A percentile compares a stretch with the other conserved stretches of the same genome.
phyloP scores from a whole-genome alignment of 495 filamentous ascomycete species.

The Aspergillus heteromorphus region DNA sequence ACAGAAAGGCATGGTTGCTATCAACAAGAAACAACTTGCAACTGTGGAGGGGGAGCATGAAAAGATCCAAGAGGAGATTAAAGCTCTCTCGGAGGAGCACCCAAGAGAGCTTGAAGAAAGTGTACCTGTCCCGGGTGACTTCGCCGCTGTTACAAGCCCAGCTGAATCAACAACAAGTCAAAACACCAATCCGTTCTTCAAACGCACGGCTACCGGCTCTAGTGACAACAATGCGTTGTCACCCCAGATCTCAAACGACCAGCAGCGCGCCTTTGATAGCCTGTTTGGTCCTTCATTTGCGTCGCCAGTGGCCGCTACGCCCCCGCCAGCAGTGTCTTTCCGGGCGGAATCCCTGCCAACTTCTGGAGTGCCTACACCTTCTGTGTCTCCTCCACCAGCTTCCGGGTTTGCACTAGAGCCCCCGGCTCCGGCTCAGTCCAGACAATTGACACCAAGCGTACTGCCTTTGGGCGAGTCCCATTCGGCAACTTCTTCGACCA shows the following conservation, averaged over 20 bases:
- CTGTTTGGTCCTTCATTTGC: conserved; percentile 77
- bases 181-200: conserved; percentile 86
- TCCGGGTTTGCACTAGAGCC: conserved; percentile 38
- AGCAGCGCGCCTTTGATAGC: conserved; percentile 76
- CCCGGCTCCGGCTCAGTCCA: conserved; percentile 58
- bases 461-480: conserved; percentile 61
- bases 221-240: conserved; percentile 53
- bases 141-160: conserved; percentile 55
- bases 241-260: conserved; percentile 35
- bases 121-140: conserved; percentile 35
- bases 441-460: conserved; percentile 68
- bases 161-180: conserved; percentile 69
- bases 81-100: conserved; percentile 55
- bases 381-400: conserved; percentile 55
- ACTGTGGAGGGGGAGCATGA: conserved; percentile 85
- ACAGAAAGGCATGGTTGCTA: conserved; percentile 91
- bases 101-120: conserved; percentile 24
- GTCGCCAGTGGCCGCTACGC: conserved; percentile 40
- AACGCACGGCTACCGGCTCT: conserved; percentile 60
- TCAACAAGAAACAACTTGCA: conserved; percentile 94
- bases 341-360: conserved; percentile 50
- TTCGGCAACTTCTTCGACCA: conserved; percentile 69
- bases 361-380: conserved; percentile 51
- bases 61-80: conserved; percentile 72
- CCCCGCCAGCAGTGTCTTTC: conserved; percentile 63